Base-by-base conservation (phyloP, 345 rosid genomes). In the Euphorbia pulcherrima region DNA sequence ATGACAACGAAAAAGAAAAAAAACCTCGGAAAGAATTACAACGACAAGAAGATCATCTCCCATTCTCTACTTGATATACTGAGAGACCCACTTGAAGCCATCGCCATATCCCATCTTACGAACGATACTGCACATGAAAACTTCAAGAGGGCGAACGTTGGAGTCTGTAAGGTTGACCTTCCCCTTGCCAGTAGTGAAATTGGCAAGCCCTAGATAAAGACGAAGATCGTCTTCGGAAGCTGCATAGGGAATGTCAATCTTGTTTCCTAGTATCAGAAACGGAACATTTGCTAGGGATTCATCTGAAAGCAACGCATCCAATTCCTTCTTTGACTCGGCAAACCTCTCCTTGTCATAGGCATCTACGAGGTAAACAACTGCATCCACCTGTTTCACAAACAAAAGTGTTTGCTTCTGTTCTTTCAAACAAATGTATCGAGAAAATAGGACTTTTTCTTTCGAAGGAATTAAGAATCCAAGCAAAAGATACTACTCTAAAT, bases 1-100 rank as follows among this genome's bases (percentile, higher is more conserved):
- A 44, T 52, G 67, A 44, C 53, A 16, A 16, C 17, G 23, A 59
- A 53, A 28, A 41, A 41, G 12, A 66, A 16, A 14, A 59, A 53
- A 28, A 39, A 33, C 37, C 50, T 39, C 35, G 51, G 28, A 63
- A 68, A 62, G 69, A 76, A 68, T n/a, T 27, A 63, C 72, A 62
- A 52, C 57, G 23, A 72, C 66, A 65, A 54, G 8, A 29, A 20
- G 39, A 12, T 50, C 28, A 41, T 17, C 11, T 40, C 39, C 52
- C 26, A 17, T n/a, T 20, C 68, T 70, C 84, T 85, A 85, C 65
- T 85, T 85, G 81, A 85, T 83, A 64, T 85, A 83, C 26, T 85
- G 89, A n/a, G 87, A 85, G 58, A 83, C 73, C 87, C 89, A 83
- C 78, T 81, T 79, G 84, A 85, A 85, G 65, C 89, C 89, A 23